phyloP scores from a whole-genome alignment of 1,284 basidiomycete species.

The Thelephora terrestris region DNA sequence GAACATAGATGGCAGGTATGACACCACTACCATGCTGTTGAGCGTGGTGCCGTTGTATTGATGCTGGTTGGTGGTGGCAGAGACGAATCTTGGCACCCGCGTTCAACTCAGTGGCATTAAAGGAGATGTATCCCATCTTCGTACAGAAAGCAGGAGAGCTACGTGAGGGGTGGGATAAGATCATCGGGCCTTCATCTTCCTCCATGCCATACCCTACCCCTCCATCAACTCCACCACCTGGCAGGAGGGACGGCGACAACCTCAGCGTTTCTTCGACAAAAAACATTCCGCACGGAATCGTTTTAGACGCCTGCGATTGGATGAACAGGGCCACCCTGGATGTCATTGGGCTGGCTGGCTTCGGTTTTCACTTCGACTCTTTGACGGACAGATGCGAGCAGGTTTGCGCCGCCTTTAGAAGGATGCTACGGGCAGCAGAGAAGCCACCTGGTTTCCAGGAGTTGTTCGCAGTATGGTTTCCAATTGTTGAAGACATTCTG shows the following conservation, averaged over 20 bases:
- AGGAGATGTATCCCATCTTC: slow-evolving; percentile 32
- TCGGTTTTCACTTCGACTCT: slow-evolving; percentile 53
- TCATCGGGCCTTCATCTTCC: slow-evolving; percentile 12
- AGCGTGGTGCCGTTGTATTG: too few species aligned
- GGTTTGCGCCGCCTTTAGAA: neutral
- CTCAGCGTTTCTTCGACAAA: neutral
- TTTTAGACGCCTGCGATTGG: slow-evolving; percentile 50
- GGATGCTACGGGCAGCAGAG: slow-evolving; percentile 24
- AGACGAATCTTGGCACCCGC: slow-evolving; percentile 38
- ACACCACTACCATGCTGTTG: neutral
- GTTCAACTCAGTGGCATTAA: slow-evolving; percentile 33
- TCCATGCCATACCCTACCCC: neutral
- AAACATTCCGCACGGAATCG: neutral
- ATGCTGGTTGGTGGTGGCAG: slow-evolving; percentile 11
- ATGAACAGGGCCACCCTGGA: slow-evolving; percentile 59
- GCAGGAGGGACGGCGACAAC: neutral
- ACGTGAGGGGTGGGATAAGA: slow-evolving; percentile 29
- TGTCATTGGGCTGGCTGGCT: slow-evolving; percentile 61
- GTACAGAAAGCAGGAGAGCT: slow-evolving; percentile 39
- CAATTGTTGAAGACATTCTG: neutral
- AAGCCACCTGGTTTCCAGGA: slow-evolving; percentile 6
- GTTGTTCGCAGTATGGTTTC: neutral
- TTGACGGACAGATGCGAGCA: slow-evolving; percentile 16
- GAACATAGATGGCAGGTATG: slow-evolving; percentile 33
- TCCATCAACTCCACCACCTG: neutral